Conservation (phyloP, 202 grass and related monocot species). For the Musa balbisiana region DNA sequence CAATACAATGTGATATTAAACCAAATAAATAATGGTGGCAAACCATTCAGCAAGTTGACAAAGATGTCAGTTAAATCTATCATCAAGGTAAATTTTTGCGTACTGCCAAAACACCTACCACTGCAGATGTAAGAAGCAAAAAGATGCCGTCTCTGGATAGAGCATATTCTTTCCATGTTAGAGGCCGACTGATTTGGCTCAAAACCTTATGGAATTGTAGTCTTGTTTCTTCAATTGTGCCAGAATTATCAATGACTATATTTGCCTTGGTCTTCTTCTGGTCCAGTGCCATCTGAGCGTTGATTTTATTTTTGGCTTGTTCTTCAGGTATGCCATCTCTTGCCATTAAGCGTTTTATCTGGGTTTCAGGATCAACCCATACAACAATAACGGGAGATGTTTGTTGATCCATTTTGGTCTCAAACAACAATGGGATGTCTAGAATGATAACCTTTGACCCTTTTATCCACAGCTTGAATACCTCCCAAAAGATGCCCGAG, state of each 20-base stretch:
- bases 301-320: constrained; percentile 54
- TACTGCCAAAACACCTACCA: constrained; percentile 40
- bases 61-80: neutral
- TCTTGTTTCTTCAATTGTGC: constrained; percentile 50
- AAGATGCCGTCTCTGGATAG: constrained; percentile 53
- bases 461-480: constrained; percentile 69
- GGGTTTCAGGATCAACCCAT: constrained; percentile 61
- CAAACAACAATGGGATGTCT: constrained; percentile 71
- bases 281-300: constrained; percentile 52
- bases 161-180: constrained; percentile 58
- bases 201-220: constrained; percentile 43
- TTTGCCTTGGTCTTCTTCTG: constrained; percentile 59
- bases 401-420: constrained; percentile 72
- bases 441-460: constrained; percentile 60
- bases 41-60: neutral
- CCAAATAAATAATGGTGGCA: neutral
- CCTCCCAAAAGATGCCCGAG: constrained; percentile 59
- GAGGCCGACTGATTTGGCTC: constrained; percentile 36
- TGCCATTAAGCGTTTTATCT: constrained; percentile 58
- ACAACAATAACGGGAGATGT: constrained; percentile 59
- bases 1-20: neutral
- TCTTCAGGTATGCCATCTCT: constrained; percentile 64
- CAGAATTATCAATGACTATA: constrained; percentile 71
- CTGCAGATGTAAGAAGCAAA: constrained; percentile 39
- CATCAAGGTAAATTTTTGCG: constrained; percentile 50